Conservation (phyloP, 2,329 filamentous ascomycete species). For the Clonostachys solani region DNA sequence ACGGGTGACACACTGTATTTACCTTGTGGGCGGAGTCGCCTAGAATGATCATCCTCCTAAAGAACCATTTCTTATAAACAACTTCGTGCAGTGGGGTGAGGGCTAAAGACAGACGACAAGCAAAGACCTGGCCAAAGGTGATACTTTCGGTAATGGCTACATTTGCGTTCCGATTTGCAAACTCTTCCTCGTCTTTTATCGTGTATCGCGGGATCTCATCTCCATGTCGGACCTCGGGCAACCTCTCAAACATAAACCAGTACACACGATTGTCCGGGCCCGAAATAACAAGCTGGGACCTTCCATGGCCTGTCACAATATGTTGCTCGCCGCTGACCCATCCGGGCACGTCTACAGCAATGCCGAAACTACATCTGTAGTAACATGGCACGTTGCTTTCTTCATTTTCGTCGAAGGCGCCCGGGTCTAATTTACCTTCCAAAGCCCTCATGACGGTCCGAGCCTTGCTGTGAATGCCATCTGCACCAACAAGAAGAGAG, state of each 20-base stretch:
- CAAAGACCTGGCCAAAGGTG: background rate
- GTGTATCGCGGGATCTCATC: background rate
- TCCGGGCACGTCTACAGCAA: background rate
- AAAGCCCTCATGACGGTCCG: background rate
- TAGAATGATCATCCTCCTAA: background rate
- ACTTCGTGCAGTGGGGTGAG: background rate
- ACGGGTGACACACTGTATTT: background rate
- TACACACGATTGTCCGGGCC: background rate
- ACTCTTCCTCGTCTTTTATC: background rate
- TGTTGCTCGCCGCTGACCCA: background rate
- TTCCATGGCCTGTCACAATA: background rate
- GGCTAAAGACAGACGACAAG: background rate
- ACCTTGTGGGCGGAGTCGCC: background rate
- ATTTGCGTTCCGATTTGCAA: background rate
- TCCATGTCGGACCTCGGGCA: background rate
- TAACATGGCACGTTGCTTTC: background rate
- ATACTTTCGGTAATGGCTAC: background rate
- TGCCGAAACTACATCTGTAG: background rate
- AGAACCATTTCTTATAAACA: background rate
- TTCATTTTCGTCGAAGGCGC: background rate
- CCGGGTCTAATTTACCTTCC: background rate
- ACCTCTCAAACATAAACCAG: background rate
- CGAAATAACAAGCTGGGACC: background rate
- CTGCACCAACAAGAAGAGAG: background rate
- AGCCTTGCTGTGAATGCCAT: conserved; percentile 1